Base-by-base conservation (phyloP, 345 rosid species). In the Salix udensis region DNA sequence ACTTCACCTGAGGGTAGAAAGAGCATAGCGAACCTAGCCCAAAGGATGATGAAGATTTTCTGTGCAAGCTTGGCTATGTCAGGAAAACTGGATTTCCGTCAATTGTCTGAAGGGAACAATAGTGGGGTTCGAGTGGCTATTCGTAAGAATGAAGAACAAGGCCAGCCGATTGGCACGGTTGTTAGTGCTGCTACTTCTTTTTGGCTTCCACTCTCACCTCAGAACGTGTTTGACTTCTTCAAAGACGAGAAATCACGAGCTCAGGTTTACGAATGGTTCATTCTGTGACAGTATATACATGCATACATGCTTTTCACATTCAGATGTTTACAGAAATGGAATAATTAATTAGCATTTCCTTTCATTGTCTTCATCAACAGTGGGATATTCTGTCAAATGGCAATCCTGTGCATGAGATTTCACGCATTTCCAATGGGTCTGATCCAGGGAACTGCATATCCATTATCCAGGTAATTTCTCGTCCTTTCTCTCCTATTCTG, bases 371-470 rank as follows among this genome's bases (percentile, higher is more conserved):
- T 36, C 71, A 44, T 36, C 71, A 44, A 48, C 84, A 94, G 98
- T 92, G 97, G 98, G 98, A 92, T 73, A 80, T 88, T 14, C 90
- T 91, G 23, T 81, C 82, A 42, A 67, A 70, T 69, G 87, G 87
- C 21, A 75, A 67, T n/a, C 80, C 79, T 14, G 83, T 88, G 73
- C 78, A 78, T 2, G 91, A 88, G 82, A 72, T 91, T 7, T 86
- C 80, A 60, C 84, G 70, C 72, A 72, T 91, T 77, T 19, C 77
- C 48, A 86, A 73, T 24, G 93, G 93, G 53, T 30, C 73, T 60
- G 66, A 79, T 79, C 87, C 82, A 24, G 90, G 89, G 52, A 88
- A 91, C 84, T 76, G 26, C 73, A 73, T 89, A 36, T 83, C 86
- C 48, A 23, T 92, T 16, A 76, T 91, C 40, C 77, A 46, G 85